These are phyloP conservation scores for Colletotrichum costaricense DNA, from an alignment of 2,329 filamentous ascomycete genomes.

Conservation along the genomic window DNA sequence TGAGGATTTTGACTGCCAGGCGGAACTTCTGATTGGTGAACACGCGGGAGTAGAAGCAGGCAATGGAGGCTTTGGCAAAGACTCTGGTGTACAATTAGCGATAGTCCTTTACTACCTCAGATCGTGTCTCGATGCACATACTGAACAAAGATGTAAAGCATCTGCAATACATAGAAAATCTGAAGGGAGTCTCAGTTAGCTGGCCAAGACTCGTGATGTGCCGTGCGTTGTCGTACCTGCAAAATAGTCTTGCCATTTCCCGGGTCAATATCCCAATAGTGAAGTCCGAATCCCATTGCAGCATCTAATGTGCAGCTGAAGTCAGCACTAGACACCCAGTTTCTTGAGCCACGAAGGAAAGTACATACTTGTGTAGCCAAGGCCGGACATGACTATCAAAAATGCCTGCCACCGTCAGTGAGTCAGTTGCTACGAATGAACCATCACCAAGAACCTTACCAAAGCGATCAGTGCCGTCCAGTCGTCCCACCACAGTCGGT, in stretches of 20 bases:
- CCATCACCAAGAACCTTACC: background rate
- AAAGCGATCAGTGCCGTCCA: conserved; percentile 22
- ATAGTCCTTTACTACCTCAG: background rate
- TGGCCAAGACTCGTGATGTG: background rate
- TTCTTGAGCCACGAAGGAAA: background rate
- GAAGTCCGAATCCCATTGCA: conserved; percentile 36
- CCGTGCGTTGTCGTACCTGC: background rate
- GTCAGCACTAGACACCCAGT: background rate
- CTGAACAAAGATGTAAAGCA: conserved; percentile 40
- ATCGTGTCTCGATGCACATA: background rate
- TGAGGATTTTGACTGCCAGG: background rate
- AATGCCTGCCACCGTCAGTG: conserved; percentile 2
- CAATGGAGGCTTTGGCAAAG: conserved; percentile 39
- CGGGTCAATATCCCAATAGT: conserved; percentile 40
- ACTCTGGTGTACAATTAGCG: background rate
- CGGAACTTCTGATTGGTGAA: conserved; percentile 33
- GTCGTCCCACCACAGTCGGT: conserved; percentile 33
- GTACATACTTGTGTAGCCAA: conserved; percentile 10
- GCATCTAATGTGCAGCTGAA: background rate
- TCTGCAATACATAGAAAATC: conserved; percentile 38
- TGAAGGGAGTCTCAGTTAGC: background rate
- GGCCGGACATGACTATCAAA: background rate
- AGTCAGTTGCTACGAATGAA: no score
- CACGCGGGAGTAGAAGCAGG: conserved; percentile 39
- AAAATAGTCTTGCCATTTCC: conserved; percentile 21